Evolutionary conservation across 2,329 filamentous ascomycete species (phyloP).

Genomic region (Hypoxylon sp.): DNA sequence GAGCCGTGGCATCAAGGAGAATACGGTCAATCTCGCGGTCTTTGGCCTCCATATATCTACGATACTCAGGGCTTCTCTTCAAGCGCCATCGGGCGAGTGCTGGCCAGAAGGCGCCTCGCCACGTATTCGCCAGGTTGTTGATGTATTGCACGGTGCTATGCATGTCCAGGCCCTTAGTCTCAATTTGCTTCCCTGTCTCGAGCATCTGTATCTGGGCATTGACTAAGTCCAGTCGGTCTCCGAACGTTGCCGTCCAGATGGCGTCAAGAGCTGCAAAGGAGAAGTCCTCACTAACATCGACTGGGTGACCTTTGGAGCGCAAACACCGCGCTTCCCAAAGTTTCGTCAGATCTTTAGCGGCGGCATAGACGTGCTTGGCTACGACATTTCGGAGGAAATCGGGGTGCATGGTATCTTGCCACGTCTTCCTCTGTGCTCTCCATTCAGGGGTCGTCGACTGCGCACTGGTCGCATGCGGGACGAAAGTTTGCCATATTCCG

Average conservation of each 20-base stretch:
- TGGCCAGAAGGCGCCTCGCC: conserved; percentile 32
- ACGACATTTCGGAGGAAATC: conserved; percentile 41
- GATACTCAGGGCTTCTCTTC: conserved; percentile 33
- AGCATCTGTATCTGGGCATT: conserved; percentile 30
- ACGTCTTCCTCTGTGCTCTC: conserved; percentile 35
- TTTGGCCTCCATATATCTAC: conserved; percentile 40
- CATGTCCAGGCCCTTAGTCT: conserved; percentile 34
- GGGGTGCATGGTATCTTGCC: conserved; percentile 41
- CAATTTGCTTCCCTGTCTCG: conserved; percentile 13
- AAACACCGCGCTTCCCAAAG: conserved; percentile 35
- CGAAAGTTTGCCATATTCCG: conserved; percentile 30
- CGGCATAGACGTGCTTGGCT: conserved; percentile 29
- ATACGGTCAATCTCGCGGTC: conserved; percentile 46
- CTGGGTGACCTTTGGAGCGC: conserved; percentile 3
- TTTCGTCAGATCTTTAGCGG: conserved; percentile 27
- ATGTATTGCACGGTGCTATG: conserved; percentile 34
- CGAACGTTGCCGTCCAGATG: conserved; percentile 39
- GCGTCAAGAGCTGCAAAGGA: conserved; percentile 41
- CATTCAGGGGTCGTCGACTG: conserved; percentile 26
- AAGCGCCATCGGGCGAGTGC: conserved; percentile 31
- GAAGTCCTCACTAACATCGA: conserved; percentile 37
- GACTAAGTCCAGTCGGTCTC: conserved; percentile 33
- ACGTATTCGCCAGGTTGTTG: conserved; percentile 22
- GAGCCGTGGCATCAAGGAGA: conserved; percentile 44
- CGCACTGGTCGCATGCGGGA: conserved; percentile 34